Percentiles rank a stretch among this genome's conserved stretches.
phyloP scores from a whole-genome alignment of 1,284 basidiomycete species.

The Coniophora puteana region DNA sequence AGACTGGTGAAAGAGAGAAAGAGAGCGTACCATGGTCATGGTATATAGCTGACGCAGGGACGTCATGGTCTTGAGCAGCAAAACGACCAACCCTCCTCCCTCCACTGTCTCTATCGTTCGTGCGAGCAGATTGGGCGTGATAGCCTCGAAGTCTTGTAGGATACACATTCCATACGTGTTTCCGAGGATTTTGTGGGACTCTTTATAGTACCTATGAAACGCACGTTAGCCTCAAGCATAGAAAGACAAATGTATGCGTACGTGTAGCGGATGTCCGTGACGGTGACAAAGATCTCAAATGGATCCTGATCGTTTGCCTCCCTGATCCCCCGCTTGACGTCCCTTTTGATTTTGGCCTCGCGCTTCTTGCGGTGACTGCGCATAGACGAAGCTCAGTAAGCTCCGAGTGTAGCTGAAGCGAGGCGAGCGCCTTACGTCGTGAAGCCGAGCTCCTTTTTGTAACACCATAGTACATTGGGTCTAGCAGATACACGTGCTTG shows the following conservation, averaged over 20 bases:
- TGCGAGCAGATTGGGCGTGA: conserved; percentile 96
- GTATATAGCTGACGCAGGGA: conserved; percentile 92
- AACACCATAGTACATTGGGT: conserved; percentile 94
- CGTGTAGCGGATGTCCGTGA: conserved; percentile 99
- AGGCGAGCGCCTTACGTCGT: conserved; percentile 59
- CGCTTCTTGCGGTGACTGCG: conserved; percentile 92
- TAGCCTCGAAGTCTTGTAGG: conserved; percentile 97
- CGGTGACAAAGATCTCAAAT: conserved; percentile 97
- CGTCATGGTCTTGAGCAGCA: conserved; percentile 94
- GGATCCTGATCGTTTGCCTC: conserved; percentile 96
- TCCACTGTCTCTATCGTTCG: conserved; percentile 98
- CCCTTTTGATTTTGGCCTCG: conserved; percentile 92
- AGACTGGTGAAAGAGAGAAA: background rate
- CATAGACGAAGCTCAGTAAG: background rate
- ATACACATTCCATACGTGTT: conserved; percentile 98
- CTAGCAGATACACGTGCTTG: conserved; percentile 87
- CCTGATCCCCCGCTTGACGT: conserved; percentile 90
- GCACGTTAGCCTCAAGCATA: conserved; percentile 3
- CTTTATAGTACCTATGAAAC: conserved; percentile 74
- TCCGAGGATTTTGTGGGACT: conserved; percentile 93
- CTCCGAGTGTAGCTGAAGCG: conserved; percentile 1
- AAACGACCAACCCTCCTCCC: conserved; percentile 91
- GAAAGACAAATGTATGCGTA: conserved; percentile 31
- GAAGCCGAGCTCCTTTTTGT: conserved; percentile 96
- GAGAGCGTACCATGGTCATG: conserved; percentile 84